phyloP scores from a whole-genome alignment of 176 grass and related monocot species.

The Leersia perrieri region DNA sequence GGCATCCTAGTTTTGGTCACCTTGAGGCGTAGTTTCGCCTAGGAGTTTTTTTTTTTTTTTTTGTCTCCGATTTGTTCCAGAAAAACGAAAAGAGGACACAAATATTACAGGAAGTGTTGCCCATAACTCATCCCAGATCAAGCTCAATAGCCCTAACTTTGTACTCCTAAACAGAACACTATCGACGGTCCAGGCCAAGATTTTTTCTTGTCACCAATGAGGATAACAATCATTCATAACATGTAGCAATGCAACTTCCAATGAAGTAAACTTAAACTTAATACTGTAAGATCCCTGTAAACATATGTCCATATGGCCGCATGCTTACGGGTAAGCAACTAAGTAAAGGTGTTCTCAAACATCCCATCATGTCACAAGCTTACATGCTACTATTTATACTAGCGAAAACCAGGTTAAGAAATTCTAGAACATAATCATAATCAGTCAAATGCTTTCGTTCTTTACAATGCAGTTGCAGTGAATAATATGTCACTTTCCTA shows the following conservation, averaged over 20 bases:
- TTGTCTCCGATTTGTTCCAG: background rate
- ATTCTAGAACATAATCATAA: background rate
- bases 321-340: background rate
- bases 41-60: background rate
- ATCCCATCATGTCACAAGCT: background rate
- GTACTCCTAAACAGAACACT: background rate
- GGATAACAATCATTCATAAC: background rate
- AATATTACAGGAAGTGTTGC: background rate
- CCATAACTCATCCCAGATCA: background rate
- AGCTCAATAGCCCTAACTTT: background rate
- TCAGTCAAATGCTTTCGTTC: background rate
- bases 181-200: background rate
- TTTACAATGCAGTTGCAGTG: background rate
- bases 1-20: background rate
- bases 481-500: background rate
- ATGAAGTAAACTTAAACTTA: background rate
- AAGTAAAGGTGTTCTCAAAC: background rate
- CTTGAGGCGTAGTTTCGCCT: background rate
- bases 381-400: background rate
- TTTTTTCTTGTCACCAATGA: background rate
- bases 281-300: background rate
- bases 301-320: background rate
- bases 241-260: background rate
- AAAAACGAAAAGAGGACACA: background rate
- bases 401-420: background rate